A percentile compares a stretch with the other conserved stretches of the same genome.
Conservation (phyloP, 495 filamentous ascomycete species). For the Penicillium maclennaniae region DNA sequence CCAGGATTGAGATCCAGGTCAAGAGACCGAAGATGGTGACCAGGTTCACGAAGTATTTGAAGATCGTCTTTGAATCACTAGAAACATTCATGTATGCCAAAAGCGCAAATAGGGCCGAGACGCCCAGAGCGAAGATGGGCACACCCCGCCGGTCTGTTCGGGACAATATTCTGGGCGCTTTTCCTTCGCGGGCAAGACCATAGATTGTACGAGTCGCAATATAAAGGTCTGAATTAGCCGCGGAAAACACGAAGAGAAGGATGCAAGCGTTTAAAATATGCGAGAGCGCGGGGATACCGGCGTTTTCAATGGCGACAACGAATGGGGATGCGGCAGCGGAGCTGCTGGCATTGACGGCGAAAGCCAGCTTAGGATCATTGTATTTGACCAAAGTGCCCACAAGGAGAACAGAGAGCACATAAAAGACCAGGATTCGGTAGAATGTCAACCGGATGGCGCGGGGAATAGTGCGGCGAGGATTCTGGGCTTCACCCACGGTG, state of each 20-base stretch:
- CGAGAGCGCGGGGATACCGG: conserved; percentile 50
- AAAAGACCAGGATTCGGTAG: conserved; percentile 82
- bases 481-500: conserved; percentile 66
- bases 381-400: conserved; percentile 56
- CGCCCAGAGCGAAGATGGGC: conserved; percentile 62
- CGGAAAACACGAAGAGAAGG: conserved; percentile 74
- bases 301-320: conserved; percentile 55
- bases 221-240: conserved; percentile 70
- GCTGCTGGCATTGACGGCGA: conserved; percentile 43
- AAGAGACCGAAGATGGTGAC: conserved; percentile 76
- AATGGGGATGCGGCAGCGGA: conserved; percentile 58
- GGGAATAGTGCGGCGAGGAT: conserved; percentile 73
- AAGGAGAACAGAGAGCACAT: conserved; percentile 53
- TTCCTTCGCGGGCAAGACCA: conserved; percentile 69
- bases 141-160: conserved; percentile 72
- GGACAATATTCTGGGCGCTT: conserved; percentile 69
- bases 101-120: conserved; percentile 58
- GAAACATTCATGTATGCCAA: conserved; percentile 78
- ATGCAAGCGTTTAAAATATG: conserved; percentile 64
- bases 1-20: conserved; percentile 80
- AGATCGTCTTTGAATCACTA: conserved; percentile 63
- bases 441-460: conserved; percentile 76
- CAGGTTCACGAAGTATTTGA: conserved; percentile 82
- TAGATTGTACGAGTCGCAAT: conserved; percentile 80
- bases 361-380: conserved; percentile 49